Percentiles rank a stretch among this genome's conserved stretches.
These are phyloP conservation scores for Mortierella sp. DNA, from an alignment of 371 early-diverging fungal genomes.

Conservation along the genomic window DNA sequence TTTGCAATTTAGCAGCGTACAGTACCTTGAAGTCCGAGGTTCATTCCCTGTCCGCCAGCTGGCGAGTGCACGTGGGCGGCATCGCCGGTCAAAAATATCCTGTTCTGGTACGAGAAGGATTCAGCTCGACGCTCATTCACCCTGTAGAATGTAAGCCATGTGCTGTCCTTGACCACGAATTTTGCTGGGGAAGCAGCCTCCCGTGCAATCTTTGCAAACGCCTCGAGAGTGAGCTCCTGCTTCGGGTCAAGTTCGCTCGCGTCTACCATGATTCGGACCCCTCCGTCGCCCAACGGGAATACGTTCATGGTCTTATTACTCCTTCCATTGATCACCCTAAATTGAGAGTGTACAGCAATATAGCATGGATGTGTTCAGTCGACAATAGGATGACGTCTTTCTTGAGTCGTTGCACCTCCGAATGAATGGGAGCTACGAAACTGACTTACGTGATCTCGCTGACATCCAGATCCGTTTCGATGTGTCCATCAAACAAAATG, in stretches of 20 bases:
- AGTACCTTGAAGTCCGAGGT: slow-evolving; percentile 47
- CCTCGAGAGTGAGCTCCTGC: slow-evolving; percentile 25
- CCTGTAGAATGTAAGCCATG: slow-evolving; percentile 45
- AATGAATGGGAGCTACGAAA: background rate
- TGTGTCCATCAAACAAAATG: slow-evolving; percentile 34
- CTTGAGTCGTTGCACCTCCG: too few species aligned
- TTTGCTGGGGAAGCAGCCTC: slow-evolving; percentile 24
- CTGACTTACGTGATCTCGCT: slow-evolving; percentile 29
- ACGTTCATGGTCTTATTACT: slow-evolving; percentile 40
- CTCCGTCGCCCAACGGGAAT: slow-evolving; percentile 37
- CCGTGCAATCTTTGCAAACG: slow-evolving; percentile 18
- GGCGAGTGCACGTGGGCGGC: slow-evolving; percentile 58
- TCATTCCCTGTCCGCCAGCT: slow-evolving; percentile 51
- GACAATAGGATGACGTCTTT: too few species aligned
- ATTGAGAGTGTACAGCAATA: background rate
- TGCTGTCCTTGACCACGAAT: slow-evolving; percentile 15
- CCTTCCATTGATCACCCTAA: slow-evolving; percentile 31
- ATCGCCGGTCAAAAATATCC: slow-evolving; percentile 55
- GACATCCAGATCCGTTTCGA: slow-evolving; percentile 25
- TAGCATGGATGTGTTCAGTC: background rate
- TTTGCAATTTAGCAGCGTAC: too few species aligned
- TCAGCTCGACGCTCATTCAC: slow-evolving; percentile 54
- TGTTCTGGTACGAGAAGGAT: slow-evolving; percentile 34
- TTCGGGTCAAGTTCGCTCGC: slow-evolving; percentile 27
- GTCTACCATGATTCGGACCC: slow-evolving; percentile 34